Evolutionary conservation across 2,329 filamentous ascomycete species (phyloP).

Genomic region (Thielaviopsis populi): DNA sequence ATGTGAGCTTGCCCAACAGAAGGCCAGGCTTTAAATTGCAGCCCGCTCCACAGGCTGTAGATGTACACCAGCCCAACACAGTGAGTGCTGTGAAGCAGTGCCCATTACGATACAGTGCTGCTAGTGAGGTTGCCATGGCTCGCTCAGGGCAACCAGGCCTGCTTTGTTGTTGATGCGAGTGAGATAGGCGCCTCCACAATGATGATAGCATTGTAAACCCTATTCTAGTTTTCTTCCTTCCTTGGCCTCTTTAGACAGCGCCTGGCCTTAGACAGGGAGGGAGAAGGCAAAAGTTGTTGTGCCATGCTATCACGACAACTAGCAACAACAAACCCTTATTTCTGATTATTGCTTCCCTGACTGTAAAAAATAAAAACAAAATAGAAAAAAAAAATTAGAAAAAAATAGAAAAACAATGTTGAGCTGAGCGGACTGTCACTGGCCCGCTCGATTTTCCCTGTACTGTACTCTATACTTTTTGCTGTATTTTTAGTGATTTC

Average conservation of each 20-base stretch:
- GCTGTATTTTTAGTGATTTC: constrained; percentile 3
- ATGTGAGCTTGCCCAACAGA: too few relatives aligned
- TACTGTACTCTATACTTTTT: not conserved
- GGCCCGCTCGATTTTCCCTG: not conserved
- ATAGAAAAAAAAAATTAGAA: not conserved
- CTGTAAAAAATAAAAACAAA: not conserved
- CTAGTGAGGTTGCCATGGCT: not conserved
- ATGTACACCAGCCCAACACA: not conserved
- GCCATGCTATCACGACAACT: too few relatives aligned
- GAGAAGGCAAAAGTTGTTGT: too few relatives aligned
- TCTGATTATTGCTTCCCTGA: not conserved
- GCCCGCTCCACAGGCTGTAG: too few relatives aligned
- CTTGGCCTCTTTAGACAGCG: too few relatives aligned
- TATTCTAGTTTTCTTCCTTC: too few relatives aligned
- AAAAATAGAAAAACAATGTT: not conserved
- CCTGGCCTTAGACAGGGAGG: too few relatives aligned
- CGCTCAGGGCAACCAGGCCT: not conserved
- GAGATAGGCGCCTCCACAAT: not conserved
- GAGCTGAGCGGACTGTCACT: not conserved
- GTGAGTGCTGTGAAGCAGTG: not conserved
- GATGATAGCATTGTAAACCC: too few relatives aligned
- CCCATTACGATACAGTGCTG: not conserved
- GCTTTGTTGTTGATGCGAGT: constrained; percentile 1
- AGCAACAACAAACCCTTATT: constrained; percentile 13
- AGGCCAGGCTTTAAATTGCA: too few relatives aligned